Base-by-base conservation (phyloP, 2,329 filamentous ascomycete species). In the Penicillium aurantiogriseum region DNA sequence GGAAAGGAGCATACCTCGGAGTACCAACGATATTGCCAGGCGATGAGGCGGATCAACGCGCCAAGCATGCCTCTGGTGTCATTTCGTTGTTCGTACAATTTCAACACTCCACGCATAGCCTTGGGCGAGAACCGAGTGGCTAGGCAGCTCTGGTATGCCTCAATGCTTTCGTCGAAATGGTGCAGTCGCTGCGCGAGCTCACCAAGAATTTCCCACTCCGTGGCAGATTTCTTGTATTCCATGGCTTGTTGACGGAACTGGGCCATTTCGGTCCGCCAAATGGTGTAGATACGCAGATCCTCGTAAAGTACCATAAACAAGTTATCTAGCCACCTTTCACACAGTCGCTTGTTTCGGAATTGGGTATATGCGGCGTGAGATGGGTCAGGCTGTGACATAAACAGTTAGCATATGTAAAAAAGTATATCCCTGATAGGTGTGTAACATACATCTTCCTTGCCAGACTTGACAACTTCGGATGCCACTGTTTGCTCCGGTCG, bases 11-110 rank as follows among this genome's bases (percentile, higher is more conserved):
- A 69, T 75, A 88, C 86, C 84, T 99, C 94, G 56, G 92, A 97
- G 79, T 99, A 99, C 94, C 94, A 99, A 66, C 94, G 84, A 77
- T 97, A 99, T 78, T 99, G 94, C 94, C 94, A 99, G 13, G 93
- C 94, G 35, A 97, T 91, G 42, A 99, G 80, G 51, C 92, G 83
- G 64, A 99, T 97, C 57, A 97, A 81, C n/a, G 90, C 88, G 29
- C 87, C 89, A 7, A 97, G 83, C 56, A 88, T 91, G 59, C 92
- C 89, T 60, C 91, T 82, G 4, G 90, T 92, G 75, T 90, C 91
- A 69, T 89, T 90, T 57, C 83, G 83, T 71, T 85, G 85, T 76
- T 95, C 89, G 66, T 92, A 91, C 47, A 91, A 83, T 54, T 86
- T 87, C 50, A 97, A 79, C 55, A 97, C 87, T 3, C 94, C 94